phyloP scores from a whole-genome alignment of 768 basidiomycete genomes.

The Naganishia vaughanmartiniae region DNA sequence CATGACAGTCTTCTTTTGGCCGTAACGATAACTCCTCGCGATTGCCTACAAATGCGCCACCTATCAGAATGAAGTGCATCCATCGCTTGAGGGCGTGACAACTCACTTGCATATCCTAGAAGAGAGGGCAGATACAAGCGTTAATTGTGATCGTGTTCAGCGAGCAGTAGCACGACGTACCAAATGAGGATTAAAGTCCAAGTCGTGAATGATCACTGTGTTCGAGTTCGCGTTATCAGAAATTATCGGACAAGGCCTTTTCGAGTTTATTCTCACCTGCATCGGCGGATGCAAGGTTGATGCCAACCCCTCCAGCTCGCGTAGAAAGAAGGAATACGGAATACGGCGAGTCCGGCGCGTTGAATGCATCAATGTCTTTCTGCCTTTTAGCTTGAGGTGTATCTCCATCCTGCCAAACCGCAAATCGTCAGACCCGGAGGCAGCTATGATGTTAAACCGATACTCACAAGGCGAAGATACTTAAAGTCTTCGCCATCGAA shows the following conservation, averaged over 20 bases:
- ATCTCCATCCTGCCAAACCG: slow-evolving; percentile 69
- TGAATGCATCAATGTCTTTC: slow-evolving; percentile 92
- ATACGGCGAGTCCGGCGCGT: slow-evolving; percentile 76
- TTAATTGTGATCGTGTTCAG: background rate
- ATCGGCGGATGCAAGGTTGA: slow-evolving; percentile 88
- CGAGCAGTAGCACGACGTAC: slow-evolving; percentile 31
- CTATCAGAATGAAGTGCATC: background rate
- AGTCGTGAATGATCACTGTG: slow-evolving; percentile 64
- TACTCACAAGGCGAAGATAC: slow-evolving; percentile 69
- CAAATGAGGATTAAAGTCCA: slow-evolving; percentile 98
- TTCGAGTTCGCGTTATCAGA: slow-evolving; percentile 28
- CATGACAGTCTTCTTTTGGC: slow-evolving; percentile 88
- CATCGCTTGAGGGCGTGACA: background rate
- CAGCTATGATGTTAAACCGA: background rate
- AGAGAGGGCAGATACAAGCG: no score
- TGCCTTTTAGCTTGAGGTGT: slow-evolving; percentile 83
- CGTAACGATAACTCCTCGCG: slow-evolving; percentile 87
- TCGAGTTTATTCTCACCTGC: slow-evolving; percentile 60
- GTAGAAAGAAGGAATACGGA: slow-evolving; percentile 91
- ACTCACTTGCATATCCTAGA: slow-evolving; percentile 72
- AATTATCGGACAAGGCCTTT: slow-evolving; percentile 56
- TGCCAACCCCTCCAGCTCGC: slow-evolving; percentile 78
- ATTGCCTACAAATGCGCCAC: slow-evolving; percentile 66
- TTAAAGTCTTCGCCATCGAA: slow-evolving; percentile 74
- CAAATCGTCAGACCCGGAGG: slow-evolving; percentile 9